Percentiles rank a stretch among this genome's conserved stretches.
These are phyloP conservation scores for Leccinum uliginosum DNA, from an alignment of 768 basidiomycete species.

Conservation along the genomic window DNA sequence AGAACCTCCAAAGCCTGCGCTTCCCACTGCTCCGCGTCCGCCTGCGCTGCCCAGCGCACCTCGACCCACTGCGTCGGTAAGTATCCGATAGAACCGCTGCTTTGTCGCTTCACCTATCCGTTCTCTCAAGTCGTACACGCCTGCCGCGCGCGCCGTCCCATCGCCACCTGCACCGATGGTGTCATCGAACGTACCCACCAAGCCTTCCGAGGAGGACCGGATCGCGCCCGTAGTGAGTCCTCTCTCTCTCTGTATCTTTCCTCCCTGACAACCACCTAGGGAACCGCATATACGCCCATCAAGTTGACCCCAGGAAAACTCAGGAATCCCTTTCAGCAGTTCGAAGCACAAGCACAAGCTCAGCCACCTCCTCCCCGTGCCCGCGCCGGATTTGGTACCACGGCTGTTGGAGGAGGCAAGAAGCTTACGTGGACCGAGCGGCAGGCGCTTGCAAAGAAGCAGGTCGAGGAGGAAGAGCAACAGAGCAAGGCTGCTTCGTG, in stretches of 20 bases:
- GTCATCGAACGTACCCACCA: conserved; percentile 51
- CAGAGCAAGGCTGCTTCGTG: conserved; percentile 56
- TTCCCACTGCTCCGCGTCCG: conserved; percentile 45
- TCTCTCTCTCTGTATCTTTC: background rate
- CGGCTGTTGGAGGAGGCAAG: conserved; percentile 41
- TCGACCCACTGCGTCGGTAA: conserved; percentile 36
- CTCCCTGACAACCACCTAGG: conserved; percentile 29
- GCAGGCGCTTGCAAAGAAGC: conserved; percentile 87
- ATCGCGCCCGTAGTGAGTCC: conserved; percentile 66
- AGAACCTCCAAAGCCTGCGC: conserved; percentile 41
- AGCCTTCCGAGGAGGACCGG: conserved; percentile 74
- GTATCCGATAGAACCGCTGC: conserved; percentile 13
- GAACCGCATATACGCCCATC: conserved; percentile 88
- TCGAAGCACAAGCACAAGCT: conserved; percentile 45
- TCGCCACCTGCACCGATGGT: conserved; percentile 35
- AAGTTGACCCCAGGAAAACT: conserved; percentile 84
- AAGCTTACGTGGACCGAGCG: conserved; percentile 94
- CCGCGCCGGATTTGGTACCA: conserved; percentile 2
- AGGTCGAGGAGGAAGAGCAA: conserved; percentile 72
- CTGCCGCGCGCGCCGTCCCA: conserved; percentile 27
- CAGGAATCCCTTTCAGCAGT: conserved; percentile 72
- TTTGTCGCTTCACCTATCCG: background rate
- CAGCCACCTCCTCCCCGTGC: conserved; percentile 26
- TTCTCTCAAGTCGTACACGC: conserved; percentile 19
- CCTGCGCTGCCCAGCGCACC: conserved; percentile 41